Evolutionary conservation across 225 moss, liverwort and hornwort species (phyloP).

Genomic region (Thuidium tamariscinum): DNA sequence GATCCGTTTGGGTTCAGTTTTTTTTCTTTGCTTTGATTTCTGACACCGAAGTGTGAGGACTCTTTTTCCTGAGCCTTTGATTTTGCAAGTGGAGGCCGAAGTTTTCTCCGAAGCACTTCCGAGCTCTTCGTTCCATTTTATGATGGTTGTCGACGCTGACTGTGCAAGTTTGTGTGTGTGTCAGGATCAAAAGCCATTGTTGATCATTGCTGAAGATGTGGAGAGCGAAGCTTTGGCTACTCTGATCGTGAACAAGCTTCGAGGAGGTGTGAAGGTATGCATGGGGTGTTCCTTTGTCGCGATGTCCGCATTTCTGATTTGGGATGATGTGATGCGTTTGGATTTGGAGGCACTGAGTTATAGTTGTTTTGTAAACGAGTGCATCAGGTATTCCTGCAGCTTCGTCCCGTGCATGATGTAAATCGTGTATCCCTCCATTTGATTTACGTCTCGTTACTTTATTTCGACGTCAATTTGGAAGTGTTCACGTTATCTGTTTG

Average conservation of each 20-base stretch:
- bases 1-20: background rate
- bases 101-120: background rate
- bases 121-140: accelerated
- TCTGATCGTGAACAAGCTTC: constrained; percentile 83
- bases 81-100: too few species aligned
- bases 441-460: too few species aligned
- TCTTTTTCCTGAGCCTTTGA: too few species aligned
- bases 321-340: background rate
- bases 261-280: constrained; percentile 85
- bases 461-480: accelerated
- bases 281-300: background rate
- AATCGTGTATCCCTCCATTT: too few species aligned
- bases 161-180: background rate
- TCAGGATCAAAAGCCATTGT: constrained; percentile 78
- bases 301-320: background rate
- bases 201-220: constrained; percentile 95
- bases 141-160: background rate
- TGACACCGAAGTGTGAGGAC: background rate
- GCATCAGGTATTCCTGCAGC: too few species aligned
- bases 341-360: background rate
- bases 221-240: constrained; percentile 95
- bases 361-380: too few species aligned
- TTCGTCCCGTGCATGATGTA: too few species aligned
- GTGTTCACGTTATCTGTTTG: accelerated
- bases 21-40: background rate